phyloP scores from a whole-genome alignment of 108 stramenopile species.

The Mayamaea pseudoterrestris region DNA sequence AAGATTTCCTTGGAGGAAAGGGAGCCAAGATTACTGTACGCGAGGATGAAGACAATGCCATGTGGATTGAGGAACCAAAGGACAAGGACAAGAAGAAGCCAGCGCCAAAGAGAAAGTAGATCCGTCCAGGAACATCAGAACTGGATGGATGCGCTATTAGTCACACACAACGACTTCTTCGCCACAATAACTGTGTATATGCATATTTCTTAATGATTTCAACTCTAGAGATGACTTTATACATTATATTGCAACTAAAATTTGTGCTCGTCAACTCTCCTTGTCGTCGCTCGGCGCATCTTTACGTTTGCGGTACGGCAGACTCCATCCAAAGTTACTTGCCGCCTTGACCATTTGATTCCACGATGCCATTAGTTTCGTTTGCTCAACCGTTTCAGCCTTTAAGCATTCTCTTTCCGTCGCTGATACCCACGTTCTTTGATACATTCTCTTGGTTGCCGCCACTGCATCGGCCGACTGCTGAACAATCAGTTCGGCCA shows the following conservation, averaged over 20 bases:
- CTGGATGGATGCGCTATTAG: too few species aligned
- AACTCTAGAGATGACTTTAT: too few species aligned
- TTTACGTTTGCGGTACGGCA: conserved; percentile 64
- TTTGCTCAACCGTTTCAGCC: conserved; percentile 62
- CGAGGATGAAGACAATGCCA: conserved; percentile 38
- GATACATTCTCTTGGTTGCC: conserved; percentile 59
- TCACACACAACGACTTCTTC: too few species aligned
- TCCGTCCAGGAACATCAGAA: too few species aligned
- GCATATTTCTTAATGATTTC: too few species aligned
- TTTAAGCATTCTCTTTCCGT: conserved; percentile 47
- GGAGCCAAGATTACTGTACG: conserved; percentile 35
- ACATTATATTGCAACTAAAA: too few species aligned
- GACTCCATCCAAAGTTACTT: conserved; percentile 52
- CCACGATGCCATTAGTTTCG: conserved; percentile 53
- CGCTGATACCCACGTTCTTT: conserved; percentile 54
- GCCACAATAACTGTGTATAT: too few species aligned
- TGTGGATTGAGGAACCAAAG: conserved; percentile 34
- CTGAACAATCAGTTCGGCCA: conserved; percentile 49
- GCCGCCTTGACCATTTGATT: conserved; percentile 78
- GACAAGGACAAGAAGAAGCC: conserved; percentile 3
- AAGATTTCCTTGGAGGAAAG: conserved; percentile 20
- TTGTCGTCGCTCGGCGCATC: neutral
- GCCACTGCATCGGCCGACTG: conserved; percentile 81
- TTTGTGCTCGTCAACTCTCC: too few species aligned
- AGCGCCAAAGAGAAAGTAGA: neutral